A percentile compares a stretch with the other conserved stretches of the same genome.
Conservation (phyloP, 768 basidiomycete genomes). For the Leucocoprinus sp. region DNA sequence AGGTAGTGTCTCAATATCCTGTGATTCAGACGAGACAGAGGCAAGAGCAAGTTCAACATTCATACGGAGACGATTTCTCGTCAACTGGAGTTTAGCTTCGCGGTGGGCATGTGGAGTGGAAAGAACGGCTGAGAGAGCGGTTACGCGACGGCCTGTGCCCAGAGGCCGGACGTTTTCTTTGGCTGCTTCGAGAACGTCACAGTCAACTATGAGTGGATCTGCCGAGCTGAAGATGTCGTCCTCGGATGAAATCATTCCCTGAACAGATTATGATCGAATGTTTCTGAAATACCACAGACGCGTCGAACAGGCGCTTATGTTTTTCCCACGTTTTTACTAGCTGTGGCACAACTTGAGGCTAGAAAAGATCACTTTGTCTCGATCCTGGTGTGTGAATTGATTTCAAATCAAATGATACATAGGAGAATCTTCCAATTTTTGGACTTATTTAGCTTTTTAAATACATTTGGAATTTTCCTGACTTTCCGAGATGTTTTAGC, state of each 20-base stretch:
- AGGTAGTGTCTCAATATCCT: neutral
- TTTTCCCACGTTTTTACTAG: too few species aligned
- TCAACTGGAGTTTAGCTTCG: constrained; percentile 57
- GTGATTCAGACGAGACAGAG: constrained; percentile 34
- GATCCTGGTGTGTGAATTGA: too few species aligned
- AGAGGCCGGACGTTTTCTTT: constrained; percentile 87
- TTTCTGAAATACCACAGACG: too few species aligned
- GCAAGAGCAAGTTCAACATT: constrained; percentile 68
- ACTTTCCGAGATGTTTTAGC: too few species aligned
- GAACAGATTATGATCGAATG: too few species aligned
- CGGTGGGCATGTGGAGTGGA: constrained; percentile 72
- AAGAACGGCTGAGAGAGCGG: constrained; percentile 65
- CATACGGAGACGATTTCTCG: constrained; percentile 57
- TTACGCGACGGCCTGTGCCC: constrained; percentile 70
- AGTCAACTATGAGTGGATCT: constrained; percentile 55
- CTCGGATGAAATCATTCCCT: constrained; percentile 14
- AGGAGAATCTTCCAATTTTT: too few species aligned
- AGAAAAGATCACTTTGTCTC: too few species aligned
- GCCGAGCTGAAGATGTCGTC: constrained; percentile 38
- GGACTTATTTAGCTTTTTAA: too few species aligned
- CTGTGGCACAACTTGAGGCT: too few species aligned
- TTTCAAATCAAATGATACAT: too few species aligned
- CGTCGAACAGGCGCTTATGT: too few species aligned
- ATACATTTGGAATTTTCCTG: too few species aligned
- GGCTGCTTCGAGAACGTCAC: constrained; percentile 71